phyloP scores from a whole-genome alignment of 257 asterid species.

The Catharanthus roseus region DNA sequence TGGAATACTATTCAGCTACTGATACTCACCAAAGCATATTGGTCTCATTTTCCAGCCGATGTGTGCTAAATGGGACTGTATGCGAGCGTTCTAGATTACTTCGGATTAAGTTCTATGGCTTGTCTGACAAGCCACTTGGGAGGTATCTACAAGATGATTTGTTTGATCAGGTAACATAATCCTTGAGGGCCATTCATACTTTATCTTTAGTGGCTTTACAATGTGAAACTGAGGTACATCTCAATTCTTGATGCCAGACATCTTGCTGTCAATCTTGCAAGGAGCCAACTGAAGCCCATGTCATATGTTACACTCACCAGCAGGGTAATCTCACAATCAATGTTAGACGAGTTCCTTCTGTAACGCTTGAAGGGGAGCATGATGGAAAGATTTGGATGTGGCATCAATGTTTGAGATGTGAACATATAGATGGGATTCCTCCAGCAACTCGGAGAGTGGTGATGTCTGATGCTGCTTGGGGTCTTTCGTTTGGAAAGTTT shows the following conservation, averaged over 20 bases:
- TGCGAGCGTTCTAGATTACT: slow-evolving; percentile 80
- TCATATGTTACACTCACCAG: slow-evolving; percentile 77
- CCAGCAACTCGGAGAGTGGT: slow-evolving; percentile 77
- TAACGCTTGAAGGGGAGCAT: slow-evolving; percentile 70
- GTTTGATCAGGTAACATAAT: slow-evolving; percentile 66
- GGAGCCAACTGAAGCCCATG: slow-evolving; percentile 85
- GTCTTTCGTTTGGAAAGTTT: slow-evolving; percentile 94
- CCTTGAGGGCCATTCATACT: slow-evolving; percentile 4
- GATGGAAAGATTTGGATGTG: slow-evolving; percentile 99
- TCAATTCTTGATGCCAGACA: slow-evolving; percentile 40
- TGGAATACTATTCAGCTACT: slow-evolving; percentile 43
- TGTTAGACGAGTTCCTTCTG: slow-evolving; percentile 49
- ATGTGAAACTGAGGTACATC: slow-evolving; percentile 10
- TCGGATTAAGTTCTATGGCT: slow-evolving; percentile 74
- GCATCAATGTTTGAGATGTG: slow-evolving; percentile 92
- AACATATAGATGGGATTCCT: slow-evolving; percentile 59
- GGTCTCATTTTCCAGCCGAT: slow-evolving; percentile 86
- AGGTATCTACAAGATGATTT: slow-evolving; percentile 78
- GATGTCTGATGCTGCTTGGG: slow-evolving; percentile 99
- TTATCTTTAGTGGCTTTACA: neutral
- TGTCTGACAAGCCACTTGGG: slow-evolving; percentile 92
- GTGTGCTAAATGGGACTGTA: slow-evolving; percentile 55
- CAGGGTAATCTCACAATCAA: slow-evolving; percentile 85
- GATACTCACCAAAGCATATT: slow-evolving; percentile 70
- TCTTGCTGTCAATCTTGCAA: slow-evolving; percentile 73